A percentile compares a stretch with the other conserved stretches of the same genome.
phyloP scores from a whole-genome alignment of 495 filamentous ascomycete species.

The Neurospora africana region DNA sequence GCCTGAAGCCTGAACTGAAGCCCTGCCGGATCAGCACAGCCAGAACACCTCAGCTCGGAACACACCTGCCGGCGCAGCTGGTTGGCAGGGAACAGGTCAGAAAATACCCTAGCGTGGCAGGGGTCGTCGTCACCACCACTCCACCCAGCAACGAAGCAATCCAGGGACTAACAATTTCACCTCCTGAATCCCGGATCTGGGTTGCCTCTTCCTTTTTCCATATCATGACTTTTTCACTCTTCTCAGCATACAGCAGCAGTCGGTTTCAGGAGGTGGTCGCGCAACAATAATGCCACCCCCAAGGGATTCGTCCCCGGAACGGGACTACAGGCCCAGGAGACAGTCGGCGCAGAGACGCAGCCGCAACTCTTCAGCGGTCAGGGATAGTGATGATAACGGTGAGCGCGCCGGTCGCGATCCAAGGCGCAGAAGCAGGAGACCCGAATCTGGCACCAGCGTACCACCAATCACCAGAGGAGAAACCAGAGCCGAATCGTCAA shows the following conservation, averaged over 20 bases:
- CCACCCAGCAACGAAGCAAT: neutral
- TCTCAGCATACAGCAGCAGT: neutral
- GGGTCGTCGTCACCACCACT: neutral
- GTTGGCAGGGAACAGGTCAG: constrained; percentile 2
- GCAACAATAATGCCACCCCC: neutral
- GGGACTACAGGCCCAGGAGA: neutral
- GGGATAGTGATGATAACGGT: neutral
- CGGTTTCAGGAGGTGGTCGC: neutral
- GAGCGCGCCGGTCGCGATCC: neutral
- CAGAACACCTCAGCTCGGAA: neutral
- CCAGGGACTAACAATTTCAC: neutral
- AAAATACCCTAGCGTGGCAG: constrained; percentile 8
- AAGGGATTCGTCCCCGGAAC: neutral
- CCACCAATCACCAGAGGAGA: constrained; percentile 5
- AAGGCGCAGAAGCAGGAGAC: constrained; percentile 3
- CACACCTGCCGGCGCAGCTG: neutral
- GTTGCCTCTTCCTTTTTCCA: neutral
- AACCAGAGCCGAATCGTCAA: constrained; percentile 9
- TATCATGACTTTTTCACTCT: neutral
- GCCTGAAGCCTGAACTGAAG: neutral
- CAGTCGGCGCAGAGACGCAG: neutral
- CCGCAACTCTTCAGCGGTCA: neutral
- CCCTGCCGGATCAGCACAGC: neutral
- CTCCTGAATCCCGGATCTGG: neutral
- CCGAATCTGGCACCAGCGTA: constrained; percentile 17